Conservation (phyloP, 2,329 filamentous ascomycete genomes). For the Rhytidhysteron rufulum region DNA sequence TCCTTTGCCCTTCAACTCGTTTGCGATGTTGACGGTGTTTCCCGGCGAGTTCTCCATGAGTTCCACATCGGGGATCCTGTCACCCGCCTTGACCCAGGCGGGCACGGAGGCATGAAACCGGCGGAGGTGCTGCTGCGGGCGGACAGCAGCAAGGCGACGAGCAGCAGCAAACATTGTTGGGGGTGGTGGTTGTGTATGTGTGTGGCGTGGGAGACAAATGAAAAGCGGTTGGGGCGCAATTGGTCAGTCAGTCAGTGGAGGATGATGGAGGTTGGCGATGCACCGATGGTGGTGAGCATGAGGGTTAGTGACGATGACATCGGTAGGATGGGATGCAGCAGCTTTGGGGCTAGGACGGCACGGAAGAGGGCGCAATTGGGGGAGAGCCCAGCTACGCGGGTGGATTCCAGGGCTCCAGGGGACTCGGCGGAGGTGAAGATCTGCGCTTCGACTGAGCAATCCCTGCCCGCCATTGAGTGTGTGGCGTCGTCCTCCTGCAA, state of each 20-base stretch:
- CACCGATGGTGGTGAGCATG: not conserved
- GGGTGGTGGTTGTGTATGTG: not conserved
- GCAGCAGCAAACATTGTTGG: slow-evolving; percentile 10
- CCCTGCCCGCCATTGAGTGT: not conserved
- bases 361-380: not conserved
- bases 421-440: not conserved
- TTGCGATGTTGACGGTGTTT: slow-evolving; percentile 83
- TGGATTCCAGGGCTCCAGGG: too few relatives aligned
- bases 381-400: not conserved
- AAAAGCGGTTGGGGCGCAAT: not conserved
- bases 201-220: not conserved
- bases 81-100: slow-evolving; percentile 69
- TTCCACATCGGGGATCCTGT: slow-evolving; percentile 72
- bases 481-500: not conserved
- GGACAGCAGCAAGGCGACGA: slow-evolving; percentile 13
- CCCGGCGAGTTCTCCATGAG: slow-evolving; percentile 83
- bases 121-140: slow-evolving; percentile 13
- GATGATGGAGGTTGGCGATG: not conserved
- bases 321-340: slow-evolving; percentile 2
- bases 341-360: not conserved
- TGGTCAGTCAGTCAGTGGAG: not conserved
- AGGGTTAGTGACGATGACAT: slow-evolving; percentile 5
- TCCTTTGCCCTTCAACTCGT: slow-evolving; percentile 69
- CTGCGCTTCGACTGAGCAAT: not conserved
- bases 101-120: slow-evolving; percentile 63